Evolutionary conservation across 2,329 filamentous ascomycete genomes (phyloP), one percentile per base, ranked within the genome.

Genomic region (Verticillium klebahnii): DNA sequence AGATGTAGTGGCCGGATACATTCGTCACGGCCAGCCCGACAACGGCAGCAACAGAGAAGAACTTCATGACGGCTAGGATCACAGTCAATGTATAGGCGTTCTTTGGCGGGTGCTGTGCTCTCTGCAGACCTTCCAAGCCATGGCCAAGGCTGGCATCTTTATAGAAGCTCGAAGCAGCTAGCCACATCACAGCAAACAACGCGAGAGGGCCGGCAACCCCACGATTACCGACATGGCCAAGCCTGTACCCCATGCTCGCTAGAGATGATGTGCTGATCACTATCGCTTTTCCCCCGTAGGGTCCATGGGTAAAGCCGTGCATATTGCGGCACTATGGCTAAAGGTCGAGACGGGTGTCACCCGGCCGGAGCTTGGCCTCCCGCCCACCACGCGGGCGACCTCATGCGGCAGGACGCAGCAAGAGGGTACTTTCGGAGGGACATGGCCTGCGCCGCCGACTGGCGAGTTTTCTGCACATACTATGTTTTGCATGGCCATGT

Each of bases 1-100:
- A 74, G 65, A 72, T 73, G 63, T 74, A 70, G 62, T 70, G 69
- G 11, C 61, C 67, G 5, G 65, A 60, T 12, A 62, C 68, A 25
- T 63, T 50, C 19, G 60, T 60, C 15, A 60, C 32, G 32, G 60
- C 61, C 23, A 64, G 34, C 8, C 60, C 57, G 15, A 62, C 37
- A 34, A 52, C 59, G 9, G 36, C 56, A 19, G 58, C 57, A 23
- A 64, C 29, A 25, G 61, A 40, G 39, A 61, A n/a, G 36, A 66
- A 52, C 55, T 61, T 63, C 63, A 64, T 64, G 34, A 17, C 58
- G 57, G 8, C 11, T 52, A 23, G 23, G 45, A 14, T 1, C n/a
- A 8, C 19, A 23, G 9, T 19, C 9, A 25, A 52, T 5, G 23
- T 25, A 6, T 12, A 12, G 45, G n/a, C 19, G 19, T 52, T n/a